Base-by-base conservation (phyloP, 1,284 basidiomycete species). In the Uromyces viciae-fabae region DNA sequence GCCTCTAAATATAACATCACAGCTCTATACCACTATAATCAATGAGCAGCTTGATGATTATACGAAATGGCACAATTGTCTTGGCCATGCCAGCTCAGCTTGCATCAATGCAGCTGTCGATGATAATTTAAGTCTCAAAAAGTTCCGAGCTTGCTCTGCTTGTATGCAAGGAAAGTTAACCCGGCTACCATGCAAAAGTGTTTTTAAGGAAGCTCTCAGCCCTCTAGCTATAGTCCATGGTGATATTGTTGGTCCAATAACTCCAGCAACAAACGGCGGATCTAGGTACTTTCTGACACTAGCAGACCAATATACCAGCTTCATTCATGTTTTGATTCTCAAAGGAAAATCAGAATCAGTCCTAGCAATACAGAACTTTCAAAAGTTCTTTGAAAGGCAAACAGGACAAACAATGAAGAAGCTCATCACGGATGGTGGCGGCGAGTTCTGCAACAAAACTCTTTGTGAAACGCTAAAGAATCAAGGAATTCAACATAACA, bases 141-240 rank as follows among this genome's bases (percentile, higher is more conserved):
- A 5, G 28, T 25, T 25, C 5, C 3, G 19, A 9, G 38, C 69
- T 7, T 72, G 69, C 43, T 2, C 25, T 2, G n/a, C 49, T 15
- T 72, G 69, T 22, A 52, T 54, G 49, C 25, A 49, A 33, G 69
- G 69, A 2, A 72, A 72, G 19, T 9, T 72, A 17, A 49, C 69
- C 15, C 22, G 11, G 9, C 15, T 52, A 3, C 69, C 69, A 1
- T 72, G 46, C 25, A 11, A 33, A 25, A 38, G 69, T 31, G 42
- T 49, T 43, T 72, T 72, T 17, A 52, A 49, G 49, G 3, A n/a
- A 28, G 43, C 69, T 7, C 9, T 9, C 3, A 2, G 9, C 1
- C 43, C 43, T 9, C 25, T 72, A 0, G 19, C 25, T 11, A 19
- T 49, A 3, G 28, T 72, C 0, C 69, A 72, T 40, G 43, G 8